Percentiles rank a stretch among this genome's conserved stretches.
These are phyloP conservation scores for Bassia scoparia DNA, from an alignment of 148 eudicot species.

Conservation along the genomic window DNA sequence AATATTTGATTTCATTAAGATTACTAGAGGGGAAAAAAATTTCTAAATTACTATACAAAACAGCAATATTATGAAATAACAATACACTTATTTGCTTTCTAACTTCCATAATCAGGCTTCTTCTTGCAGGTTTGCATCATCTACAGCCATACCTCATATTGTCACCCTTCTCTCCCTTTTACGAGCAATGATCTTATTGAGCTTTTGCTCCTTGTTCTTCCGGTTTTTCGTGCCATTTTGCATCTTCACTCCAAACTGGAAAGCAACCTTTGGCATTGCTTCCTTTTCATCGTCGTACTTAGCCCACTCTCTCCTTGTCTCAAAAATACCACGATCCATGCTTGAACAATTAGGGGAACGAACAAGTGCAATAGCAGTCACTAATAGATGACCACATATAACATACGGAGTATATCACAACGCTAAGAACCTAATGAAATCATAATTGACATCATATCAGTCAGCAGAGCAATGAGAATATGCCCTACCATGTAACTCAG, in stretches of 20 bases:
- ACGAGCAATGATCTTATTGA: conserved; percentile 68
- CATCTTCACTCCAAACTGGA: conserved; percentile 98
- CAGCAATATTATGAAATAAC: too few species aligned
- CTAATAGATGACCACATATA: not conserved
- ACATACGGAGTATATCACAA: too few species aligned
- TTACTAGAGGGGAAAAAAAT: not conserved
- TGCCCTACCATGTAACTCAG: not conserved
- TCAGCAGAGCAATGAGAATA: not conserved
- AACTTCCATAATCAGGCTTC: conserved; percentile 44
- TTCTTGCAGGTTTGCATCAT: conserved; percentile 56
- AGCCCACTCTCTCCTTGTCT: conserved; percentile 96
- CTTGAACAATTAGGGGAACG: too few species aligned
- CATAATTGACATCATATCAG: not conserved
- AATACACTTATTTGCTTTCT: not conserved
- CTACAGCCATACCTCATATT: conserved; percentile 34
- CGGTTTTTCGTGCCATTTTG: conserved; percentile 92
- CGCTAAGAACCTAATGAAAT: not conserved
- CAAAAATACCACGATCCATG: conserved; percentile 95
- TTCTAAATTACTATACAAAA: too few species aligned
- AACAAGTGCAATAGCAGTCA: not conserved
- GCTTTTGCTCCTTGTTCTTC: conserved; percentile 87
- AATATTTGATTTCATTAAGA: not conserved
- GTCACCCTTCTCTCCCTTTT: conserved; percentile 73
- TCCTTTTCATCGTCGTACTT: conserved; percentile 89
- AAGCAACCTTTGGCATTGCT: conserved; percentile 98